Evolutionary conservation across 768 basidiomycete species (phyloP).

Genomic region (Candolleomyces eurysporus): DNA sequence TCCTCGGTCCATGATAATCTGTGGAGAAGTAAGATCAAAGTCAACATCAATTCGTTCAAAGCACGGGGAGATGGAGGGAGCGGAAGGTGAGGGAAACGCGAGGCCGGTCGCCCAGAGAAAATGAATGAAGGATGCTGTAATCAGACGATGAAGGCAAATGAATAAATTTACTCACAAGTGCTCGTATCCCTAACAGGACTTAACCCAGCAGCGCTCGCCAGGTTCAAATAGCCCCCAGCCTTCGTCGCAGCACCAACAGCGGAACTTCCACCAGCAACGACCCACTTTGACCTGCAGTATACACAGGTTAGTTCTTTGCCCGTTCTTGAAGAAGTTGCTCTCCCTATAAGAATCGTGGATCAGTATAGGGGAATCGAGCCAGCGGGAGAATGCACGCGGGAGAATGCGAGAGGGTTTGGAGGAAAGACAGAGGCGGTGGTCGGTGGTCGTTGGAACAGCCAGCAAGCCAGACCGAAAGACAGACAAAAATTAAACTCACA

Average conservation of each 20-base stretch:
- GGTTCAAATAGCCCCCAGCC: constrained; percentile 48
- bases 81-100: neutral
- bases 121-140: neutral
- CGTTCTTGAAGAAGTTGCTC: constrained; percentile 28
- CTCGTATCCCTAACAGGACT: constrained; percentile 66
- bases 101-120: neutral
- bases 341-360: constrained; percentile 22
- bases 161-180: constrained; percentile 46
- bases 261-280: constrained; percentile 18
- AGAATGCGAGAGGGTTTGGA: too few relatives aligned
- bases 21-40: neutral
- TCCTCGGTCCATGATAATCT: constrained; percentile 38
- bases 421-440: too few relatives aligned
- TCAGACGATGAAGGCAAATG: neutral
- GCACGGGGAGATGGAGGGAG: neutral
- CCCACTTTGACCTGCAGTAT: constrained; percentile 72
- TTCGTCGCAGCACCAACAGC: constrained; percentile 16
- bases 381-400: too few relatives aligned
- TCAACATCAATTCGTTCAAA: neutral
- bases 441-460: too few relatives aligned
- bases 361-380: neutral
- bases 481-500: constrained; percentile 43
- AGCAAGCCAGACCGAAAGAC: neutral
- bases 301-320: constrained; percentile 63
- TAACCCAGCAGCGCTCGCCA: constrained; percentile 54